Percentiles rank a stretch among this genome's conserved stretches.
phyloP scores from a whole-genome alignment of 371 early-diverging fungal species.

The Basidiobolus meristosporus region DNA sequence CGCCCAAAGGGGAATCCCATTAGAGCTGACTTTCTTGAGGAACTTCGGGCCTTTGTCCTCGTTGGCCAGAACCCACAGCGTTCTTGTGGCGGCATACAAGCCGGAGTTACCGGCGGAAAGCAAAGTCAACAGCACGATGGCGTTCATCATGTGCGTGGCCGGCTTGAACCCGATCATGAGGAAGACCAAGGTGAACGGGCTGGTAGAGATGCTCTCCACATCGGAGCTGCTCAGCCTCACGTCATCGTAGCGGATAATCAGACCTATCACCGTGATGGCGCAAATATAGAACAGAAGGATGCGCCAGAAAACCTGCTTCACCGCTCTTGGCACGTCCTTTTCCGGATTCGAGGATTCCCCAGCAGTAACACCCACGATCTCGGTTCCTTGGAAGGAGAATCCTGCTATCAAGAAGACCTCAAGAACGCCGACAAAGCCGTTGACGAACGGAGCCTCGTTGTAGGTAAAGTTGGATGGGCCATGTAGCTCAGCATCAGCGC shows the following conservation, averaged over 20 bases:
- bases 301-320: slow-evolving; percentile 52
- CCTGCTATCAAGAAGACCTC: slow-evolving; percentile 62
- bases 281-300: slow-evolving; percentile 54
- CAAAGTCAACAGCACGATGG: slow-evolving; percentile 43
- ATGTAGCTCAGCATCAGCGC: slow-evolving; percentile 6
- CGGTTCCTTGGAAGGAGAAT: slow-evolving; percentile 77
- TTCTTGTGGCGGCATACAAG: slow-evolving; percentile 54
- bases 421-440: slow-evolving; percentile 43
- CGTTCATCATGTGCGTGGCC: slow-evolving; percentile 61
- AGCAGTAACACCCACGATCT: slow-evolving; percentile 51
- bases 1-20: slow-evolving; percentile 41
- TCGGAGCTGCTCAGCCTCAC: slow-evolving; percentile 15
- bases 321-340: slow-evolving; percentile 49
- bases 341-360: slow-evolving; percentile 56
- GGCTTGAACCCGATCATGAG: slow-evolving; percentile 36
- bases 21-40: slow-evolving; percentile 26
- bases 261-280: slow-evolving; percentile 48
- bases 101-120: slow-evolving; percentile 66
- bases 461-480: slow-evolving; percentile 15
- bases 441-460: slow-evolving; percentile 48
- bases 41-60: slow-evolving; percentile 46
- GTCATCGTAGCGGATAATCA: slow-evolving; percentile 44
- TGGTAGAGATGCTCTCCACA: slow-evolving; percentile 18
- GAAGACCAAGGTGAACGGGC: slow-evolving; percentile 59
- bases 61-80: slow-evolving; percentile 40